Evolutionary conservation across 305 asterid genomes (phyloP).

Genomic region (Solanum hybrid): DNA sequence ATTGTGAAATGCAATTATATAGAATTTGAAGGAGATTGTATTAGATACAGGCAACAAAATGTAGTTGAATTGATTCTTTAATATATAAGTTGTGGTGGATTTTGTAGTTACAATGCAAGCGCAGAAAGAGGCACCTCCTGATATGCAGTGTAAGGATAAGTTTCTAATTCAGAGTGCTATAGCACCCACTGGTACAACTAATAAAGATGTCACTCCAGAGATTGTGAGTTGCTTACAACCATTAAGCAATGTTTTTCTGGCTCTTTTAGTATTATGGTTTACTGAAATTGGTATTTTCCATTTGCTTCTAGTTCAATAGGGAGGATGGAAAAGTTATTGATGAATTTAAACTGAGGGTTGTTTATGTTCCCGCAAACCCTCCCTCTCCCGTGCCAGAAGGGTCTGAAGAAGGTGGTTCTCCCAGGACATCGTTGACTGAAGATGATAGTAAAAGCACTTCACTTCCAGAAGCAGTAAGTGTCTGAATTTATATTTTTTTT

Average conservation of each 20-base stretch:
- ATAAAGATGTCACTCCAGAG: constrained; percentile 53
- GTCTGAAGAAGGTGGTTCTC: constrained; percentile 77
- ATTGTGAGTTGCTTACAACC: constrained; percentile 37
- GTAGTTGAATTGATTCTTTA: not conserved
- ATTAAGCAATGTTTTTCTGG: not conserved
- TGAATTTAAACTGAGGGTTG: constrained; percentile 74
- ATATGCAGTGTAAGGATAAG: constrained; percentile 84
- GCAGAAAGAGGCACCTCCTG: constrained; percentile 66
- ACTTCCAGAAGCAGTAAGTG: constrained; percentile 47
- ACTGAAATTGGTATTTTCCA: not conserved
- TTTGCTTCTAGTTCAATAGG: constrained; percentile 45
- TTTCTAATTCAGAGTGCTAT: constrained; percentile 74
- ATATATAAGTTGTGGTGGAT: constrained; percentile 4
- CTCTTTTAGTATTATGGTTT: not conserved
- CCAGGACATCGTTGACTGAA: constrained; percentile 50
- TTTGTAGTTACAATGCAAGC: constrained; percentile 77
- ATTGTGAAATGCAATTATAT: not conserved
- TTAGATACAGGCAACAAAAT: not conserved
- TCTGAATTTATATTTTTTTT: not conserved
- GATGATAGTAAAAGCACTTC: constrained; percentile 45
- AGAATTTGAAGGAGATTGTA: not conserved
- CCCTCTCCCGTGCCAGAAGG: constrained; percentile 96
- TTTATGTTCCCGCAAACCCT: constrained; percentile 76
- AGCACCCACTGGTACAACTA: constrained; percentile 50
- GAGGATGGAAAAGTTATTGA: constrained; percentile 53